These are phyloP conservation scores for Hypoxylon crocopeplum DNA, from an alignment of 495 filamentous ascomycete genomes.

Conservation along the genomic window DNA sequence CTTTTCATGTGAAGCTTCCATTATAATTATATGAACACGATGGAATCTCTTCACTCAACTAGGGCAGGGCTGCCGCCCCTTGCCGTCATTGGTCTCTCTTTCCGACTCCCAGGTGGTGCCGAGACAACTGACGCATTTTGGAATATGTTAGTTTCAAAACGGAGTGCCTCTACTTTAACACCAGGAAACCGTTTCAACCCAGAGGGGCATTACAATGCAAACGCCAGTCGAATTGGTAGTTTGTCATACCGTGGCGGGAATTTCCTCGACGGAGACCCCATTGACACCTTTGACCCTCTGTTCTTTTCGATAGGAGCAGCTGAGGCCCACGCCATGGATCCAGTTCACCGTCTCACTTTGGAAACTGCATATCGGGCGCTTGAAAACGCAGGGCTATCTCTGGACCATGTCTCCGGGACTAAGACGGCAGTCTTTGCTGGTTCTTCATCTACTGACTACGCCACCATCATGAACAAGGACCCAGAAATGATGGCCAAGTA, in stretches of 20 bases:
- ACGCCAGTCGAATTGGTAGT: too few species aligned
- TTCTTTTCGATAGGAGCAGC: conserved; percentile 58
- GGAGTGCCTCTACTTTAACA: too few species aligned
- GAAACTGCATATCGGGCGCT: conserved; percentile 52
- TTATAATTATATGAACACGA: too few species aligned
- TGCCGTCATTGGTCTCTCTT: too few species aligned
- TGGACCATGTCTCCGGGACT: conserved; percentile 30
- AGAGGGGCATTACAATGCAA: too few species aligned
- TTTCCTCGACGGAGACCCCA: conserved; percentile 51
- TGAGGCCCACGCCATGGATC: conserved; percentile 49
- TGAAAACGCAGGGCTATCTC: conserved; percentile 41
- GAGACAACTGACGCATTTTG: too few species aligned
- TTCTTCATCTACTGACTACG: conserved; percentile 48
- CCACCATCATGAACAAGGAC: conserved; percentile 32
- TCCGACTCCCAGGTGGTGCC: too few species aligned
- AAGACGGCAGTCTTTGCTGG: conserved; percentile 48
- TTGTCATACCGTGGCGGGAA: conserved; percentile 45
- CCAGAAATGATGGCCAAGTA: conserved; percentile 29
- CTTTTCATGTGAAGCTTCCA: too few species aligned
- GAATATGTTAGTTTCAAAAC: too few species aligned
- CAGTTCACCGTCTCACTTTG: conserved; percentile 22
- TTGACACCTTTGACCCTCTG: conserved; percentile 52
- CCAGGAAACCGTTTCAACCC: too few species aligned
- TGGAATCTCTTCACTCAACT: too few species aligned
- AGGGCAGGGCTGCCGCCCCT: too few species aligned